Evolutionary conservation across 179 eudicot genomes (phyloP).

Genomic region (Gypsophila paniculata): DNA sequence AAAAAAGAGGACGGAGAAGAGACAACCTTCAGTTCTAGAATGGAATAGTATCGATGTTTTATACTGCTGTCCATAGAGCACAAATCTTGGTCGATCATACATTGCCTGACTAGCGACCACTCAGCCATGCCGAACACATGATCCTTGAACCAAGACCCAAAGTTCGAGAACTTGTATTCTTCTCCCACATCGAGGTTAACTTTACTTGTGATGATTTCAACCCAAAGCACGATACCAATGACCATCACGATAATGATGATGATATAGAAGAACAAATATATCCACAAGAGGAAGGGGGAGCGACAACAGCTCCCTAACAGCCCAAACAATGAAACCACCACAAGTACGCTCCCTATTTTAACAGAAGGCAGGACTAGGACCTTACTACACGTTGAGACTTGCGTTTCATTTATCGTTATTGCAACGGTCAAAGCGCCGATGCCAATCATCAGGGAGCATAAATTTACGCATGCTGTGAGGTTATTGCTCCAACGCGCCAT

Average conservation of each 20-base stretch:
- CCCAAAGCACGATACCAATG: slow-evolving; percentile 18
- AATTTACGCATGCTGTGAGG: slow-evolving; percentile 14
- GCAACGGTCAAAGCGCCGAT: not conserved
- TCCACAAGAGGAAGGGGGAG: slow-evolving; percentile 26
- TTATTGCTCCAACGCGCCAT: slow-evolving; percentile 19
- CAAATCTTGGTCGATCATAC: slow-evolving; percentile 20
- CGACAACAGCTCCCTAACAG: slow-evolving; percentile 24
- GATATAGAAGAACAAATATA: slow-evolving; percentile 15
- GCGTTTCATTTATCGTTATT: too few species aligned
- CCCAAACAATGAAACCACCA: slow-evolving; percentile 20
- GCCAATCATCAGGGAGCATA: slow-evolving; percentile 1
- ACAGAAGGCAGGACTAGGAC: slow-evolving; percentile 12
- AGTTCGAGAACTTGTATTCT: not conserved
- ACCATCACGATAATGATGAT: slow-evolving; percentile 12
- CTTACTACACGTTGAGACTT: not conserved
- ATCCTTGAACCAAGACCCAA: slow-evolving; percentile 18
- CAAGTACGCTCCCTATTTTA: slow-evolving; percentile 16
- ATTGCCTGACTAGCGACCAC: slow-evolving; percentile 9
- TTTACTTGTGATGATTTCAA: not conserved
- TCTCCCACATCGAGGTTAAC: slow-evolving; percentile 9
- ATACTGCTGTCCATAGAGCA: not conserved
- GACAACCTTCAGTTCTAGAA: slow-evolving; percentile 9
- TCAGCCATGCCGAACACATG: slow-evolving; percentile 9
- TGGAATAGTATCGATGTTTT: not conserved
- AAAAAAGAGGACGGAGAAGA: not conserved